A percentile compares a stretch with the other conserved stretches of the same genome.
These are phyloP conservation scores for Leishmania guyanensis DNA, from an alignment of 208 protist species.

Conservation along the genomic window DNA sequence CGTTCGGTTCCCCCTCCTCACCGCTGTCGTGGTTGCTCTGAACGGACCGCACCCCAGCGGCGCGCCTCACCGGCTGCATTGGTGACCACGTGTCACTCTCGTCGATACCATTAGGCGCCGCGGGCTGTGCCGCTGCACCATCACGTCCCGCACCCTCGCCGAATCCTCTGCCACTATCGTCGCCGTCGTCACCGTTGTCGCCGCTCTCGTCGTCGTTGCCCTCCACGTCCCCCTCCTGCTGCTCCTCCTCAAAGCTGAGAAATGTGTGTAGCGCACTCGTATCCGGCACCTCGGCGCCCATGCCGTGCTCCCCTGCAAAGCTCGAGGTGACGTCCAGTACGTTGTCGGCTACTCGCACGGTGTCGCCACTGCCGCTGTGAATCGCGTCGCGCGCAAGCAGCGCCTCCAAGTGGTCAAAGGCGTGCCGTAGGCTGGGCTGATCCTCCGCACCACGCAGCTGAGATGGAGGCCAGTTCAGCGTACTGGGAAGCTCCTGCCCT, in stretches of 20 bases:
- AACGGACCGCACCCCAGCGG: not conserved
- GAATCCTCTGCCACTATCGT: not conserved
- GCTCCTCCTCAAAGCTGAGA: slow-evolving; percentile 3
- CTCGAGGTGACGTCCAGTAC: not conserved
- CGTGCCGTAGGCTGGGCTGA: not conserved
- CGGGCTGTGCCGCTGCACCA: not conserved
- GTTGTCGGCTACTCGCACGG: not conserved
- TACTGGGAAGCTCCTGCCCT: not conserved
- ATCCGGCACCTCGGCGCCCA: not conserved
- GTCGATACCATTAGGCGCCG: not conserved
- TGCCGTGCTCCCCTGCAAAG: not conserved
- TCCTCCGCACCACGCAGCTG: not conserved
- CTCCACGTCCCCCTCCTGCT: not conserved
- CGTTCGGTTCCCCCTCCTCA: not conserved
- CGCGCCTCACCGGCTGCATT: slow-evolving; percentile 8
- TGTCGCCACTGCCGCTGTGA: not conserved
- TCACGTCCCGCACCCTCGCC: not conserved
- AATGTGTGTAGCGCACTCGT: not conserved
- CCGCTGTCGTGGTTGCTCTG: not conserved
- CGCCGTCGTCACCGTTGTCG: not conserved
- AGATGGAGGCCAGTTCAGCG: not conserved
- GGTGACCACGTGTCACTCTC: not conserved
- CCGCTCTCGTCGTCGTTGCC: not conserved
- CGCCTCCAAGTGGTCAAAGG: not conserved
- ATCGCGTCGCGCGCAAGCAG: not conserved